Evolutionary conservation across 345 rosid genomes (phyloP), one percentile per base, ranked within the genome.

Genomic region (Clausena lansium): DNA sequence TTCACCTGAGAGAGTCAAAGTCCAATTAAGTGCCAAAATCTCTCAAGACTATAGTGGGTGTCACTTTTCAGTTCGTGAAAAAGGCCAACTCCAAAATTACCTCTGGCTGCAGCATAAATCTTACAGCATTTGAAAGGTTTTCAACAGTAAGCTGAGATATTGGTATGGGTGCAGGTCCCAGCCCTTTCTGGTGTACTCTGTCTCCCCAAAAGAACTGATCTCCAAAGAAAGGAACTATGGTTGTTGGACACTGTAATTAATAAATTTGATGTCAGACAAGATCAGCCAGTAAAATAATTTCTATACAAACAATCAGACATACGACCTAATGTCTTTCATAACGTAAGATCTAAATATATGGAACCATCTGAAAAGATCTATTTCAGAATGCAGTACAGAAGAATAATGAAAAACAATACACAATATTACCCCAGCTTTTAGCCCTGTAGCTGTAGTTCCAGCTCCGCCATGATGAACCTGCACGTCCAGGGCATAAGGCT

Each of bases 381-480:
- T 36, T 61, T 14, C 38, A 19, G 63, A 7, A 25, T 27, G 67
- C 71, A 80, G 27, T 52, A 58, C 20, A 68, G 30, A 79, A 75
- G 33, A 30, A 70, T 24, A 62, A 25, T 47, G 5, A 71, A 59
- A 35, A 60, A 45, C 19, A 24, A 8, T 63, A 73, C 63, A 68
- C 30, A 58, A 78, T 64, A 65, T 80, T 93, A 94, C 99, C 92
- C 99, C 99, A 47, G 99, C 95, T 90, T 78, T 90, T 65, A 96
- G 87, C 81, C 99, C 99, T 0, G 97, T 88, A 55, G 99, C 99
- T 6, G 99, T 94, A 41, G 99, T 96, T 81, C 99, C 99, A 45
- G 99, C 99, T 71, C 99, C 99, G 11, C 98, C 99, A 57, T 96
- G 99, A 84, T 96, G 99, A 82, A 96, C 94, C 99, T 96, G 85